Evolutionary conservation across 202 grass and related monocot species (phyloP).

Genomic region (Saccharum hybrid): DNA sequence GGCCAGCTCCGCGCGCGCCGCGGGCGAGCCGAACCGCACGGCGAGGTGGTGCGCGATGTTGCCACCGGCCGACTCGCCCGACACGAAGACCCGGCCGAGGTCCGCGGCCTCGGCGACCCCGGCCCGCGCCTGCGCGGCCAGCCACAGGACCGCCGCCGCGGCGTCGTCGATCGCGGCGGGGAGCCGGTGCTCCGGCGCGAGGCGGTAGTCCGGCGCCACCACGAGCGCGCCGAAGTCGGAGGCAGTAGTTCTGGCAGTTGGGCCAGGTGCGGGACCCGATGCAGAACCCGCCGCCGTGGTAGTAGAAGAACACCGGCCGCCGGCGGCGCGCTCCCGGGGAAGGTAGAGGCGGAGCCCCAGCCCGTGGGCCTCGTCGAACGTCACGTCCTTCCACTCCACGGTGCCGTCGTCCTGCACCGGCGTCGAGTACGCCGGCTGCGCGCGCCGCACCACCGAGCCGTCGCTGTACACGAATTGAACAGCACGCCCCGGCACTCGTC

Average conservation of each 20-base stretch:
- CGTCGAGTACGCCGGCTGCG: constrained; percentile 7
- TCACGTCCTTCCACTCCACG: constrained; percentile 78
- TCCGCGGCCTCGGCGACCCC: constrained; percentile 19
- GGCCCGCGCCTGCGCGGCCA: constrained; percentile 24
- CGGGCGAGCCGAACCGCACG: too few species aligned
- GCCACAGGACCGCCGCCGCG: constrained; percentile 52
- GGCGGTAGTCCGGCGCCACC: constrained; percentile 72
- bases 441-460: constrained; percentile 60
- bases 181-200: constrained; percentile 56
- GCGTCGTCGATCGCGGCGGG: constrained; percentile 51
- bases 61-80: too few species aligned
- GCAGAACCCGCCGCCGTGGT: constrained; percentile 87
- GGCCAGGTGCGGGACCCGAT: constrained; percentile 95
- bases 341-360: constrained; percentile 76
- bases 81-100: too few species aligned
- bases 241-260: constrained; percentile 94
- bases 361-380: constrained; percentile 55
- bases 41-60: too few species aligned
- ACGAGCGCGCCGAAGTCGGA: constrained; percentile 77
- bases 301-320: constrained; percentile 80
- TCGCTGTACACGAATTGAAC: constrained; percentile 74
- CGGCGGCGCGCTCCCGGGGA: neutral
- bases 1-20: too few species aligned
- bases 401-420: constrained; percentile 65
- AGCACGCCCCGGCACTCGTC: constrained; percentile 87